Evolutionary conservation across 805 yeast genomes (phyloP), one percentile per base, ranked within the genome.

Genomic region (Metschnikowia proteae): DNA sequence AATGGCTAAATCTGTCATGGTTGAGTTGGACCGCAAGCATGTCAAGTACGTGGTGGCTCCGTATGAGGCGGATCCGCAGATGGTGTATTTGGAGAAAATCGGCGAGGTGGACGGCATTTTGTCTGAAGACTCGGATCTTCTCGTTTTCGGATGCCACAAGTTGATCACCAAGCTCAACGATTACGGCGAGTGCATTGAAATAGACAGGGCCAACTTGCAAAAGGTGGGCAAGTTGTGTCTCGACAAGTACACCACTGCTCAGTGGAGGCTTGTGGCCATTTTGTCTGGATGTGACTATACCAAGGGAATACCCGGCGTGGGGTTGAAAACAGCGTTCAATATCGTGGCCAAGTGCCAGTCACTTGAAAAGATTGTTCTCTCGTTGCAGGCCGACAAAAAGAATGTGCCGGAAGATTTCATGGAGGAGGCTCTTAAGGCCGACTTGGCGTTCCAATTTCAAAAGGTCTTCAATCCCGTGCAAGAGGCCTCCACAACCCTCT

Each of bases 251-350:
- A 63, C 75, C 22, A 77, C 70, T 27, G 79, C 76, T 7, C 88
- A 88, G 57, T 64, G 88, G 46, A 74, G 94, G 41, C 73, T 82
- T 37, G 79, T 88, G 67, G 98, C 96, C 1, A 84, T 91, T 56
- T 62, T 94, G 4, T 81, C 96, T n/a, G 99, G 99, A 0, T 94
- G 99, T 68, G 99, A 94, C 65, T 94, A 94, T 61, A 88, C 97
- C 0, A 81, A 81, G 47, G 99, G 99, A 0, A 73, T 94, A 5
- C 79, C 85, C 0, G 84, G 86, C 2, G 75, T 92, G 11, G 99
- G 99, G 0, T 73, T 90, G 7, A 80, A 82, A 39, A 86, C 84
- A 27, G 96, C 97, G 0, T 78, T 86, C 46, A 71, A 68, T 36
- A 62, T 85, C 38, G 82, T 88, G 1, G 71, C 73, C 46, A 72